Evolutionary conservation across 495 filamentous ascomycete genomes (phyloP), one percentile per base, ranked within the genome.

Genomic region (Aspergillus haitiensis): DNA sequence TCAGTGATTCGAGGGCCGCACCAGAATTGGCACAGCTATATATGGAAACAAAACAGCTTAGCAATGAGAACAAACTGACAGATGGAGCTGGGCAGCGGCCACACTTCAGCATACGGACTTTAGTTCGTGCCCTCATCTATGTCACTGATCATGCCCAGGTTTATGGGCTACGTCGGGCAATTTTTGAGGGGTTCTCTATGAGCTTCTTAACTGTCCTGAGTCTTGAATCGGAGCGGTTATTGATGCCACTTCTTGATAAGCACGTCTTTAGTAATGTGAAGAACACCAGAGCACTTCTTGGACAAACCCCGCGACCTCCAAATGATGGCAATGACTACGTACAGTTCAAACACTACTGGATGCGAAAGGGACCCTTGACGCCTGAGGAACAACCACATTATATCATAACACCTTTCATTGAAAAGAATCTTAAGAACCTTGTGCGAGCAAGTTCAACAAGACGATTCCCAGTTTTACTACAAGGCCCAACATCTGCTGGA

Each of bases 121-220:
- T 99, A n/a, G 96, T 96, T 34, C 86, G 95, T 35, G 88, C 92
- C 3, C 75, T 99, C 46, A 87, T 85, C 12, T 98, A 97, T 72
- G 91, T 92, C 40, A 82, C 84, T 61, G 88, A 95, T 56, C 90
- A 96, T 61, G 84, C 87, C 1, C 84, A 92, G 4, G 81, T 89
- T 5, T 98, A 96, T 74, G 91, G 90, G n/a, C 75, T 98, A 35
- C 85, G 94, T 7, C 77, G 95, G 62, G 89, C 92, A 31, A 73
- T 97, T 7, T 97, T 89, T 65, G 95, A 99, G 75, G 95, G 95
- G 0, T 98, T 97, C 70, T 92, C 88, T n/a, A 98, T 99, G 95
- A 91, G 91, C 59, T 99, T 98, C 61, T 75, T 95, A 37, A 98
- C 95, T 0, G 79, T 95, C 18, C 78, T 99, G 15, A 84, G 92